Conservation (phyloP, 164 flowering plant genomes). For the Amborella trichopoda region DNA sequence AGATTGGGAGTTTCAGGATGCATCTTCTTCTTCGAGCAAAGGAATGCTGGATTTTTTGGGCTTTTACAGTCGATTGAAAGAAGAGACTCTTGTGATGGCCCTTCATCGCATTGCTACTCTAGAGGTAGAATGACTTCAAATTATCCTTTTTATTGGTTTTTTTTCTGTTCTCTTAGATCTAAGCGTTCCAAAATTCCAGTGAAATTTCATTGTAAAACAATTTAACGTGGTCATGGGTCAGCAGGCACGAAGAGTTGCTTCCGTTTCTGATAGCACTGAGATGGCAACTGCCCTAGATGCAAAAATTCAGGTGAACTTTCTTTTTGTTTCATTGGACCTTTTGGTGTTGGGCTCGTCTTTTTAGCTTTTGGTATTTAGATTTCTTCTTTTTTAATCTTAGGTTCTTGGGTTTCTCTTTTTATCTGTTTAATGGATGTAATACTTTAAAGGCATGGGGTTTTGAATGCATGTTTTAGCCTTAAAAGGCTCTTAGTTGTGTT, state of each 20-base stretch:
- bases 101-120: conserved; percentile 37
- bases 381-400: background rate
- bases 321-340: background rate
- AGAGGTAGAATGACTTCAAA: conserved; percentile 23
- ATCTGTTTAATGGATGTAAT: background rate
- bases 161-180: background rate
- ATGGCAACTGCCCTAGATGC: conserved; percentile 22
- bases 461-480: too few relatives aligned
- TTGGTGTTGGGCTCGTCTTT: background rate
- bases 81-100: conserved; percentile 24
- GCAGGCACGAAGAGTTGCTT: conserved; percentile 31
- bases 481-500: too few relatives aligned
- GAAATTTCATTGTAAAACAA: background rate
- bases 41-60: conserved; percentile 21
- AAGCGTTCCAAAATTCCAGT: background rate
- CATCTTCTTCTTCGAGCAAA: conserved; percentile 4
- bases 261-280: conserved; percentile 26
- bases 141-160: background rate
- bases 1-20: conserved; percentile 66
- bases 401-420: background rate
- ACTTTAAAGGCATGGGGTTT: background rate
- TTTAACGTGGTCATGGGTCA: conserved; percentile 8
- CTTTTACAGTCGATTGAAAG: conserved; percentile 49
- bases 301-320: conserved; percentile 42
- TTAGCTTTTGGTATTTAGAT: background rate